Evolutionary conservation across 345 rosid species (phyloP), one percentile per base, ranked within the genome.

Genomic region (Boechera retrofracta): DNA sequence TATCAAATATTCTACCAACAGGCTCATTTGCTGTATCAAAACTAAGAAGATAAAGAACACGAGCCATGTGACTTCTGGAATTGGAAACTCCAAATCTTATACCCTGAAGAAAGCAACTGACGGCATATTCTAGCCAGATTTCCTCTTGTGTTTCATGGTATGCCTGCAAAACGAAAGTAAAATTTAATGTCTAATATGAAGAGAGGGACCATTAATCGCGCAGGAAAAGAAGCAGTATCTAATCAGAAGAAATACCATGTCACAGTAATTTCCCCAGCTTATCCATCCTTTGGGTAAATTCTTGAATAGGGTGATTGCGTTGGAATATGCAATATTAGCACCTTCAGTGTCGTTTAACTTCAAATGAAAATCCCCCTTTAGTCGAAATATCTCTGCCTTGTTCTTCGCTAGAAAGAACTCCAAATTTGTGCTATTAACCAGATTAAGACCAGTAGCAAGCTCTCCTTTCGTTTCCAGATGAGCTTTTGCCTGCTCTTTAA

Each of bases 201-300:
- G 24, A 55, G 52, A 41, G 32, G 26, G 56, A 32, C 32, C 62
- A 42, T 57, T 10, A 35, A 64, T 18, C 64, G 41, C 67, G 5
- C 29, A 60, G 35, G 47, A 69, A 39, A 51, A 55, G 47, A 61
- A 68, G 70, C 28, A 42, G 66, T n/a, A 51, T 33, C 36, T 55
- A 74, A 75, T 71, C 60, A 33, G 41, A 66, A 66, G 49, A 58
- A 58, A 71, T 92, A 94, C 98, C 98, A 86, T 81, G 80, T 94
- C 95, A 79, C 98, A 90, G 77, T 94, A 94, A 71, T 82, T 87
- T 79, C 98, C 98, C 98, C 98, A 94, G 84, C 98, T 92, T 86
- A 94, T 92, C 98, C 98, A 94, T 77, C 98, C 98, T 82, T 89
- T 94, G 6, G 98, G 97, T 81, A 90, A 85, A 85, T 88, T 87